Conservation (phyloP, 306 rosid genomes). For the Castanea sativa region DNA sequence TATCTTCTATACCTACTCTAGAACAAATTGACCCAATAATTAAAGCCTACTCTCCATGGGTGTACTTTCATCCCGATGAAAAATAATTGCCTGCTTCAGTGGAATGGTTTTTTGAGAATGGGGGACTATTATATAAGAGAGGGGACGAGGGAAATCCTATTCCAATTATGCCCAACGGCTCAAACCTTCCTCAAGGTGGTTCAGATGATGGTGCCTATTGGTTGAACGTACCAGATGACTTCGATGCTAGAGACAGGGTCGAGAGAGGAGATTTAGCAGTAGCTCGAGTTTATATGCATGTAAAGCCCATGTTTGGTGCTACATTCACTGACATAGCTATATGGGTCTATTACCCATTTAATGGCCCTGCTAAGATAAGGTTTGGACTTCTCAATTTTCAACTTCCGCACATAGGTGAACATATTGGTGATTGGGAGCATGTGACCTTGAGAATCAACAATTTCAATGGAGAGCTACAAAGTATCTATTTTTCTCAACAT, state of each 20-base stretch:
- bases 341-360: constrained; percentile 82
- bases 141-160: constrained; percentile 44
- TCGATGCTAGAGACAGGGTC: constrained; percentile 34
- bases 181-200: constrained; percentile 65
- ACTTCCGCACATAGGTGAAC: constrained; percentile 57
- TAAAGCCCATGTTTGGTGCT: constrained; percentile 69
- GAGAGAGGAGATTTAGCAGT: constrained; percentile 49
- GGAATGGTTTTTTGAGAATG: constrained; percentile 57
- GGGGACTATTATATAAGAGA: constrained; percentile 49
- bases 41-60: constrained; percentile 49
- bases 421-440: constrained; percentile 81
- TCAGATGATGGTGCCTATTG: constrained; percentile 55
- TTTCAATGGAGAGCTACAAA: constrained; percentile 55
- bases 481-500: constrained; percentile 61
- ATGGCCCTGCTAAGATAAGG: constrained; percentile 63
- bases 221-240: constrained; percentile 55
- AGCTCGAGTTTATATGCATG: constrained; percentile 45
- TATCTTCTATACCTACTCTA: constrained; percentile 49
- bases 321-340: constrained; percentile 60
- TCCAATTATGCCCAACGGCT: constrained; percentile 37
- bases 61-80: constrained; percentile 66
- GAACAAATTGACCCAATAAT: constrained; percentile 43
- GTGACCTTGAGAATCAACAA: constrained; percentile 69
- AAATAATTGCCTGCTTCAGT: constrained; percentile 57
- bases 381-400: constrained; percentile 27